Base-by-base conservation (phyloP, 768 basidiomycete species). In the Aureoboletus auriporus region DNA sequence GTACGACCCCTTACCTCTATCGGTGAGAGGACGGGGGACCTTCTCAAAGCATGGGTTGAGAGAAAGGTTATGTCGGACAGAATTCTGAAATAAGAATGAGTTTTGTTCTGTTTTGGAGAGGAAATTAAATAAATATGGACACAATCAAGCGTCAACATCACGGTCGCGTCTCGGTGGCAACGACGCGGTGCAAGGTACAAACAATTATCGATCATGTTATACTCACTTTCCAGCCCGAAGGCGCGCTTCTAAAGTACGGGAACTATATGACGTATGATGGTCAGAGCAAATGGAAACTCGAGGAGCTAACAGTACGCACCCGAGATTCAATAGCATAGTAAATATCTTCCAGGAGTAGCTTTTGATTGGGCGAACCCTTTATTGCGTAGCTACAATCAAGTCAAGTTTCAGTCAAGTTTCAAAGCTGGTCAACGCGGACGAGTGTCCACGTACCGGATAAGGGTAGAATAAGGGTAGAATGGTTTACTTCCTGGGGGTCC, bases 21-120 rank as follows among this genome's bases (percentile, higher is more conserved):
- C 90, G 6, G 90, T 93, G 56, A 93, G 78, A 11, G 90, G 90
- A n/a, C 90, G 86, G 3, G 90, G 84, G 5, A 92, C 86, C 68
- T 93, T 93, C 69, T 91, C 88, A 59, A 93, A 93, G 62, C 89
- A 93, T 44, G 90, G 89, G 57, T 93, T 93, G 52, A 93, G 75
- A 6, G 90, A 93, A 23, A 93, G 78, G 59, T 93, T 93, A 67
- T 93, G 90, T 41, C 90, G 85, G 55, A 93, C 89, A 36, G 90
- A 92, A 63, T 93, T 93, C 90, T 93, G 60, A 27, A 28, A 39
- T 31, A 41, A 40, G 37, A 5, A 42, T 68, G 33, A 67, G 57
- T 61, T 53, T 45, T 60, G 58, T 55, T 57, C 60, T 68, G 61
- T 58, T 63, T 55, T 59, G 59, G 44, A 47, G 52, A 40, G 28